These are phyloP conservation scores for Cryptosporidium ryanae DNA, from an alignment of 169 alveolate species.

Conservation along the genomic window DNA sequence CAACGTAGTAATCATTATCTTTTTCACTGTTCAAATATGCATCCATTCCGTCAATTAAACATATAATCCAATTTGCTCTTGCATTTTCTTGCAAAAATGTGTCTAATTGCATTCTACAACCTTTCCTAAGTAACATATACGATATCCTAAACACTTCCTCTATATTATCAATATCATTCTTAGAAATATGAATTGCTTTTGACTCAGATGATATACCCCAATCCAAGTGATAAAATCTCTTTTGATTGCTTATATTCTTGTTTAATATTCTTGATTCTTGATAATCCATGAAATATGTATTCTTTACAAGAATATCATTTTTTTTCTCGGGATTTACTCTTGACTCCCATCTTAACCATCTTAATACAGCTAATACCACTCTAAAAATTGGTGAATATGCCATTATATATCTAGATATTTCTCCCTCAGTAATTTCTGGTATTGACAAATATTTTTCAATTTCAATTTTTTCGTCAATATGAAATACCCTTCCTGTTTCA, in stretches of 20 bases:
- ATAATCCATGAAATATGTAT: constrained; percentile 32
- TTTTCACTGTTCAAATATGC: constrained; percentile 32
- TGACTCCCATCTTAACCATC: constrained; percentile 73
- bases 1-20: constrained; percentile 35
- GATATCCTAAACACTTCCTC: constrained; percentile 43
- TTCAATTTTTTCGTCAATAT: background rate
- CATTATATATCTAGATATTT: constrained; percentile 52
- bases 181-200: constrained; percentile 13
- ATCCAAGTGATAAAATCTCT: constrained; percentile 48
- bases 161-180: constrained; percentile 29
- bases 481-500: constrained; percentile 2
- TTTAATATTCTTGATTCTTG: constrained; percentile 52
- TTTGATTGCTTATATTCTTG: constrained; percentile 8
- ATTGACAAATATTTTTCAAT: constrained; percentile 19
- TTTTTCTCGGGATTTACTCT: constrained; percentile 55
- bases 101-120: constrained; percentile 63
- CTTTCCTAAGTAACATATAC: constrained; percentile 26
- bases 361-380: constrained; percentile 35
- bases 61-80: constrained; percentile 40
- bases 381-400: constrained; percentile 71
- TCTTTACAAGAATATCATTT: constrained; percentile 1
- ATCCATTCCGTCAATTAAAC: constrained; percentile 65
- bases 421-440: constrained; percentile 65
- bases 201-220: constrained; percentile 25
- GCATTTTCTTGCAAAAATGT: constrained; percentile 43